phyloP scores from a whole-genome alignment of 805 yeast species.

The Candida michaelii region DNA sequence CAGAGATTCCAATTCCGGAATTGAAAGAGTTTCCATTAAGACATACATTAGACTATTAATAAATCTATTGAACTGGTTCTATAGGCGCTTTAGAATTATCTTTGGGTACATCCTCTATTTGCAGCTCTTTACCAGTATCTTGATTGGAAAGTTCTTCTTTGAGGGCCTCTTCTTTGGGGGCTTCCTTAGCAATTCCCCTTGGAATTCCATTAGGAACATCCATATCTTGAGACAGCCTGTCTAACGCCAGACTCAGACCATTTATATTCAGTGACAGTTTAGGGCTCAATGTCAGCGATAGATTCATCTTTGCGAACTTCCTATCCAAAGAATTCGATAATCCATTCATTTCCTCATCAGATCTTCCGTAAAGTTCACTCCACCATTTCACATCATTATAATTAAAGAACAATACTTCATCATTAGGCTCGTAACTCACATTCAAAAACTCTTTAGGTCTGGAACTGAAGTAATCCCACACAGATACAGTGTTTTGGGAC shows the following conservation, averaged over 20 bases:
- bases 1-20: conserved; percentile 71
- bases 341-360: conserved; percentile 55
- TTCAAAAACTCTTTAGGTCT: conserved; percentile 69
- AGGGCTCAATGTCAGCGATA: too few species aligned
- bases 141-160: too few species aligned
- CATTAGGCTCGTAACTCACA: conserved; percentile 37
- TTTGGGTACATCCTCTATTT: too few species aligned
- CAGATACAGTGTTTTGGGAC: conserved; percentile 61
- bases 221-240: too few species aligned
- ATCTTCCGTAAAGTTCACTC: conserved; percentile 79
- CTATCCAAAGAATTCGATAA: conserved; percentile 39
- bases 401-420: conserved; percentile 57
- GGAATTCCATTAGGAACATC: background rate
- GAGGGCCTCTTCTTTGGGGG: too few species aligned
- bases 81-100: too few species aligned
- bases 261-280: background rate
- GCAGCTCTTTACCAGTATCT: too few species aligned
- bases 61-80: too few species aligned
- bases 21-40: conserved; percentile 62
- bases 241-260: background rate
- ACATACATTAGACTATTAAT: conserved; percentile 57
- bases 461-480: conserved; percentile 91
- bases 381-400: conserved; percentile 76
- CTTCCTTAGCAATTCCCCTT: background rate
- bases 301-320: conserved; percentile 40